A percentile compares a stretch with the other conserved stretches of the same genome.
phyloP scores from a whole-genome alignment of 129 eudicot species.

The Lonicera japonica region DNA sequence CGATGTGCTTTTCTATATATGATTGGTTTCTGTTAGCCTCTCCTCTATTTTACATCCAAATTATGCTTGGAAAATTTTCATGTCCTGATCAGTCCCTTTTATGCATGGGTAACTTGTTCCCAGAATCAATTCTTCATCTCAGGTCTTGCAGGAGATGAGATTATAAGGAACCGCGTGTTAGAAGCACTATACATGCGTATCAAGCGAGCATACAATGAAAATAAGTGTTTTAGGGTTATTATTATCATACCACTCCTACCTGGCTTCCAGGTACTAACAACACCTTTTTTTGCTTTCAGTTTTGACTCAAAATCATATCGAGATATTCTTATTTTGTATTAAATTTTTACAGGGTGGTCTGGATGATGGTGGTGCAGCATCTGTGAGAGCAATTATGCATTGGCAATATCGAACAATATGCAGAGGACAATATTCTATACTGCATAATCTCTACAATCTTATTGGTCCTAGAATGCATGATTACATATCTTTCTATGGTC shows the following conservation, averaged over 20 bases:
- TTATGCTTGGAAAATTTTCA: background rate
- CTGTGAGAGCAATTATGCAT: constrained; percentile 98
- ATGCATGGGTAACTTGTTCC: constrained; percentile 23
- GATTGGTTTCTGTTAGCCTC: background rate
- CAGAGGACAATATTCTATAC: constrained; percentile 74
- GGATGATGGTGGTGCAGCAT: constrained; percentile 97
- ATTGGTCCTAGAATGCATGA: constrained; percentile 82
- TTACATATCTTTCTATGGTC: constrained; percentile 94
- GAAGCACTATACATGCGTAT: constrained; percentile 79
- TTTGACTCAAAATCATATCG: background rate
- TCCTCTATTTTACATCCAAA: background rate
- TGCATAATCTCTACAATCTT: constrained; percentile 68
- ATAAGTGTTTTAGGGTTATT: constrained; percentile 80
- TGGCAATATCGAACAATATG: constrained; percentile 98
- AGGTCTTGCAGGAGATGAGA: constrained; percentile 89
- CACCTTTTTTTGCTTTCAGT: background rate
- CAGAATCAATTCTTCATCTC: constrained; percentile 99
- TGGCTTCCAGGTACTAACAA: constrained; percentile 70
- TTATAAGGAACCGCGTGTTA: constrained; percentile 74
- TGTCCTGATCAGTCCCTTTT: constrained; percentile 17
- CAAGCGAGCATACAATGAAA: constrained; percentile 66
- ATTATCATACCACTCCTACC: constrained; percentile 93
- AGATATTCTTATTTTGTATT: background rate
- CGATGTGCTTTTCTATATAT: background rate
- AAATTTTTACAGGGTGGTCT: constrained; percentile 66